Base-by-base conservation (phyloP, 768 basidiomycete species). In the Pulveroboletus sp. region DNA sequence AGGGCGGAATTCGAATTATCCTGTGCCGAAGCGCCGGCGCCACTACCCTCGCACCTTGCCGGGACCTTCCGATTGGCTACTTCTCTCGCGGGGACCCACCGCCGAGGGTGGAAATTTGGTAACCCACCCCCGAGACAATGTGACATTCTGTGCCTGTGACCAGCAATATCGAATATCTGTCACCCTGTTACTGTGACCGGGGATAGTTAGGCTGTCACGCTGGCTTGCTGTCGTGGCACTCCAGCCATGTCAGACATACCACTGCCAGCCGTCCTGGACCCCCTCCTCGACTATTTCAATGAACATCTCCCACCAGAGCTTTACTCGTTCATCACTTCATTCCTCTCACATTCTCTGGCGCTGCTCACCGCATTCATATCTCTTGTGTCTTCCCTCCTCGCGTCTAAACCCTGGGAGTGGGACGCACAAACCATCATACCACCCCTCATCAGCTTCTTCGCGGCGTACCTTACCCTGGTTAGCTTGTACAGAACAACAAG, bases 401-500 rank as follows among this genome's bases (percentile, higher is more conserved):
- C 76, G 26, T 75, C 76, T 42, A 70, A 74, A 51, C 82, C 82
- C 31, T 69, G 73, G 56, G 73, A 79, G 55, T 88, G 85, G 85
- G 77, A 86, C 58, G 71, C 74, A 6, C 83, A 89, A 63, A 77
- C 76, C 27, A 62, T 89, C 41, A 60, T 91, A 17, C 87, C 89
- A 8, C 89, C 89, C 0, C 68, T 90, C 61, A 79, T 92, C 60
- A 84, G 79, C 51, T 66, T 91, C 28, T 66, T 90, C 45, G 75
- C 78, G 5, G 83, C 86, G 17, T 92, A 91, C 67, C 75, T 89
- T 52, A 86, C 86, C 4, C 73, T 92, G n/a, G 54, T 83, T 37
- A 87, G 82, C 63, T 67, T 89, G 46, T 89, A 89, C 69, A 84
- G 86, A 52, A 90, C 89, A 5, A 83, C 88, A 11, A 76, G 76